A percentile compares a stretch with the other conserved stretches of the same genome.
Conservation (phyloP, 2,329 filamentous ascomycete genomes). For the Knoxdaviesia proteae region DNA sequence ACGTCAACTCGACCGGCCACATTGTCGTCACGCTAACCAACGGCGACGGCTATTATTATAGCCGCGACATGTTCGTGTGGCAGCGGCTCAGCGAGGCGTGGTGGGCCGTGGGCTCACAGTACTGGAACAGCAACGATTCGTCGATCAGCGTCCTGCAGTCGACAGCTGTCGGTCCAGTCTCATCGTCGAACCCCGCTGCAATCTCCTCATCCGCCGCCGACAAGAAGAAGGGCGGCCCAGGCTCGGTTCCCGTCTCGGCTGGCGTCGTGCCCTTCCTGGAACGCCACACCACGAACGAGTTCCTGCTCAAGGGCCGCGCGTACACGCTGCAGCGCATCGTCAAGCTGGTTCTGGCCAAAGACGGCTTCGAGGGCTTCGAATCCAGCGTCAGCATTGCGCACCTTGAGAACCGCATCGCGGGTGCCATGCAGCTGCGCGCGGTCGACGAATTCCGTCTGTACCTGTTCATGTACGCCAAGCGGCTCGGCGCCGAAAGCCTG, state of each 20-base stretch:
- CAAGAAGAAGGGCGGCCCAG: constrained; percentile 23
- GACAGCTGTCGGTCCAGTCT: constrained; percentile 38
- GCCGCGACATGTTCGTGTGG: constrained; percentile 70
- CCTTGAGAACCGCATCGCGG: constrained; percentile 83
- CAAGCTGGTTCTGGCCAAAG: constrained; percentile 68
- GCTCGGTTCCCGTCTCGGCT: constrained; percentile 49
- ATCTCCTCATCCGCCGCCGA: constrained; percentile 23
- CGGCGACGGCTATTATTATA: constrained; percentile 85
- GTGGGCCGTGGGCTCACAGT: constrained; percentile 96
- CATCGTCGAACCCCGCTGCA: constrained; percentile 7
- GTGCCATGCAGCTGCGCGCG: constrained; percentile 63
- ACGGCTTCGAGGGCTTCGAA: constrained; percentile 85
- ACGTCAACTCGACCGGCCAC: constrained; percentile 71
- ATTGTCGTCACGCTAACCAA: constrained; percentile 83
- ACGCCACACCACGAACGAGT: constrained; percentile 83
- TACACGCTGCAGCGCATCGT: constrained; percentile 83
- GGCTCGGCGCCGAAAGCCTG: constrained; percentile 74
- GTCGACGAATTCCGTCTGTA: constrained; percentile 88
- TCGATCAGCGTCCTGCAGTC: constrained; percentile 65
- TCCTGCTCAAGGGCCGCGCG: constrained; percentile 73
- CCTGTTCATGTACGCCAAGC: constrained; percentile 94
- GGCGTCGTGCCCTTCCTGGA: constrained; percentile 88
- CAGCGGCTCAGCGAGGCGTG: constrained; percentile 89
- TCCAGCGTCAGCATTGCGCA: constrained; percentile 82
- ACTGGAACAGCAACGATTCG: constrained; percentile 95